Evolutionary conservation across 306 rosid genomes (phyloP).

Genomic region (Fragaria iinumae): DNA sequence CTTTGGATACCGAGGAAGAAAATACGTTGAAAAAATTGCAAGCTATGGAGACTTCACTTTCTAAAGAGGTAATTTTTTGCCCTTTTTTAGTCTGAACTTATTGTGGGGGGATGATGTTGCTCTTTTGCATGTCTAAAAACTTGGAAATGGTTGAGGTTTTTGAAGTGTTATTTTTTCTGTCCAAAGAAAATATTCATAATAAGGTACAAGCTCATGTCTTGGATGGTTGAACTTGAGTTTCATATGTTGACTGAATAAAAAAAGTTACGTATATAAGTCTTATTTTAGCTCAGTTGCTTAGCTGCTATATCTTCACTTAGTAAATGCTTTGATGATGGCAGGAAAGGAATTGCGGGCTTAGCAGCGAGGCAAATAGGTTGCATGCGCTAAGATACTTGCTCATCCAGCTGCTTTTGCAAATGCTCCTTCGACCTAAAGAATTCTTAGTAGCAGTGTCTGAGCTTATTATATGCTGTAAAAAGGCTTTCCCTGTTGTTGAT

Average conservation of each 20-base stretch:
- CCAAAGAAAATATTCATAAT: not conserved
- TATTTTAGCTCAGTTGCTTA: conserved; percentile 11
- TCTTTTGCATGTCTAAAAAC: not conserved
- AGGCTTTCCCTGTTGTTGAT: conserved; percentile 60
- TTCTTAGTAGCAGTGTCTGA: conserved; percentile 83
- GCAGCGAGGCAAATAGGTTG: conserved; percentile 53
- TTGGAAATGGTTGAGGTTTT: not conserved
- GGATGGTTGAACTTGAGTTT: not conserved
- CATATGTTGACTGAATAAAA: not conserved
- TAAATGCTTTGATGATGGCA: conserved; percentile 33
- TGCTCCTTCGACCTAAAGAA: conserved; percentile 79
- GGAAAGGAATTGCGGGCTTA: conserved; percentile 64
- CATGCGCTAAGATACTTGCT: conserved; percentile 84
- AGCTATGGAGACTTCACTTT: conserved; percentile 57
- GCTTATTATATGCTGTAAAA: conserved; percentile 75
- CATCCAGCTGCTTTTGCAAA: conserved; percentile 83
- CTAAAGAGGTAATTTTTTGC: conserved; percentile 52
- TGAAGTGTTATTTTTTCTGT: not conserved
- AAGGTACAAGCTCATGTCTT: not conserved
- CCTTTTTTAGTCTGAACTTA: not conserved
- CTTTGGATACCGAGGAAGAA: conserved; percentile 66
- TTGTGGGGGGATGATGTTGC: not conserved
- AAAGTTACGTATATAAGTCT: not conserved
- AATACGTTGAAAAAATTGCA: conserved; percentile 62
- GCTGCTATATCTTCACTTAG: conserved; percentile 7